Evolutionary conservation across 2,329 filamentous ascomycete species (phyloP).

Genomic region (Celoporthe dispersa): DNA sequence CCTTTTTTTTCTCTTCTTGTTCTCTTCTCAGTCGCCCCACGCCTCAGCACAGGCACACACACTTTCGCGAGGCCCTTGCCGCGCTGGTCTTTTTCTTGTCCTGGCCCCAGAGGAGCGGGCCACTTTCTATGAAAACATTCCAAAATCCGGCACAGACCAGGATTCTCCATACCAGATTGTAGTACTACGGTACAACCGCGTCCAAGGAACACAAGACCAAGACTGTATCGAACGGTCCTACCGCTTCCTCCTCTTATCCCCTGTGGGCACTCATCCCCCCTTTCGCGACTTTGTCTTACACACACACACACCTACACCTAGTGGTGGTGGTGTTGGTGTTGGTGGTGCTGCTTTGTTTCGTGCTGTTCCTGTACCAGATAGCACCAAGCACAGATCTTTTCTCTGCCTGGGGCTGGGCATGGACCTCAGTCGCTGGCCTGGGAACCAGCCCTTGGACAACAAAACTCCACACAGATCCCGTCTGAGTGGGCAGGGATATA

Average conservation of each 20-base stretch:
- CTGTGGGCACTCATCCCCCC: slow-evolving; percentile 15
- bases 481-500: slow-evolving; percentile 8
- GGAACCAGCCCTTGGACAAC: slow-evolving; percentile 18
- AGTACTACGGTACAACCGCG: slow-evolving; percentile 10
- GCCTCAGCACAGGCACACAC: slow-evolving; percentile 11
- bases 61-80: neutral
- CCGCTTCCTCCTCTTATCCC: slow-evolving; percentile 26
- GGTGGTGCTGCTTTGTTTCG: slow-evolving; percentile 26
- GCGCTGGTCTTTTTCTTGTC: neutral
- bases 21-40: slow-evolving; percentile 10
- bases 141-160: slow-evolving; percentile 25
- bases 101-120: slow-evolving; percentile 13
- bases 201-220: slow-evolving; percentile 26
- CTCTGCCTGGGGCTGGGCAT: neutral
- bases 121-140: slow-evolving; percentile 23
- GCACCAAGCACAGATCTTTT: slow-evolving; percentile 20
- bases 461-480: slow-evolving; percentile 9
- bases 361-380: slow-evolving; percentile 16
- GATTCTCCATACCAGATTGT: slow-evolving; percentile 19
- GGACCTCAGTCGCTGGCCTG: slow-evolving; percentile 12
- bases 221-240: slow-evolving; percentile 14
- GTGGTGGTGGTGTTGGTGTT: neutral
- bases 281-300: slow-evolving; percentile 28
- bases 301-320: neutral
- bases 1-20: slow-evolving; percentile 14